Base-by-base conservation (phyloP, 306 rosid genomes). In the Mimosa pudica region DNA sequence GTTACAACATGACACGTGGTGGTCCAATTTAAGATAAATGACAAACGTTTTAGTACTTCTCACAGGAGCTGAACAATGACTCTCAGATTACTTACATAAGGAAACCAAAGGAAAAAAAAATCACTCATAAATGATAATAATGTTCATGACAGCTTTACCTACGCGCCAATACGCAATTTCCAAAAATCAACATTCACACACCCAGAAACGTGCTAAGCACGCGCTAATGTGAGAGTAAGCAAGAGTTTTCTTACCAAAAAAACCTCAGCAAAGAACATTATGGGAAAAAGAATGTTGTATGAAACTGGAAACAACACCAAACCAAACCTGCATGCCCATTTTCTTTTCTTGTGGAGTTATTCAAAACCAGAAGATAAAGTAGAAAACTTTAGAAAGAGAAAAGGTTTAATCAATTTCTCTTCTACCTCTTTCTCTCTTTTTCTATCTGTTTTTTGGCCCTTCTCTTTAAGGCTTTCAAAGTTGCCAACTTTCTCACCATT, bases 221-320 rank as follows among this genome's bases (percentile, higher is more conserved):
- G 58, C 74, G 18, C 74, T 20, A 0, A 5, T 11, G 6, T 47
- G 42, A 38, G 58, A 7, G 5, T 70, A 42, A 14, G 58, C 1
- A 47, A 46, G 9, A 2, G 0, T 2, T 20, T 24, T 8, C 4
- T 64, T 58, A 48, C 86, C 64, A 66, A 71, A 83, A 73, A 78
- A 60, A 66, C 11, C 74, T 5, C 35, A 44, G 60, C 70, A 64
- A 36, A 61, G 60, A 5, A 36, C 73, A 55, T 77, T 76, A 74
- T 42, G 54, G 81, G 69, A 46, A 55, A 83, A 82, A 82, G 85
- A 77, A 77, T 73, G 71, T 84, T 80, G 82, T 84, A 86, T 70
- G 86, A 84, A 90, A 87, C 83, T 80, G 72, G 94, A 85, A 90
- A 82, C 73, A 87, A 77, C 82, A 71, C 85, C 85, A 92, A 84